Base-by-base conservation (phyloP, 1,284 basidiomycete genomes). In the Malassezia yamatoensis region DNA sequence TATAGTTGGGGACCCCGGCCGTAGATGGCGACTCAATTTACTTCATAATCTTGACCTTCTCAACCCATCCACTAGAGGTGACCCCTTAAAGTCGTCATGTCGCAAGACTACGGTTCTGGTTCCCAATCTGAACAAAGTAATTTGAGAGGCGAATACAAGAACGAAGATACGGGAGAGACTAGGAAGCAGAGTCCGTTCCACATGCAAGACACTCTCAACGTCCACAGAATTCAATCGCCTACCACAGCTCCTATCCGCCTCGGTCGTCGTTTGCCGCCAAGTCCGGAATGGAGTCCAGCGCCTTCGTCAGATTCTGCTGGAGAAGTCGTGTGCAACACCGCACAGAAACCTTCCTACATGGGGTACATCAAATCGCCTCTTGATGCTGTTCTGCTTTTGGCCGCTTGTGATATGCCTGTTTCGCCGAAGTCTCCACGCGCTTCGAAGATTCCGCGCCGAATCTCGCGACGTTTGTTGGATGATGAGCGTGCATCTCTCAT, bases 351-450 rank as follows among this genome's bases (percentile, higher is more conserved):
- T 5, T 71, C 72, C 9, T 74, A 70, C 50, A 58, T 63, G 20
- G 72, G 72, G 10, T 59, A 67, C 51, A 67, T 74, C 59, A 71
- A 71, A 57, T 68, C 70, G 35, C 64, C 72, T 20, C 59, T 61
- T 21, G 72, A 74, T 53, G 72, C 72, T 38, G 71, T 72, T 43
- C 61, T 72, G 2, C 54, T 74, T 15, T 59, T 74, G 29, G 64
- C 70, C 3, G 67, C 72, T 1, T 74, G 72, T 54, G 72, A 74
- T 34, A 51, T 72, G 9, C 61, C 63, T 35, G 53, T 61, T 43
- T 51, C 50, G 15, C 21, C 39, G n/a, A 40, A 6, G 11, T 29
- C 11, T 24, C 38, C 45, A 12, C 49, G 52, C 13, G 54, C 55
- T 15, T 21, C 59, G 20, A 45, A 58, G 7, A 67, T 67, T 21